These are phyloP conservation scores for Lasiosphaeris hirsuta DNA, from an alignment of 495 filamentous ascomycete genomes.

Conservation along the genomic window DNA sequence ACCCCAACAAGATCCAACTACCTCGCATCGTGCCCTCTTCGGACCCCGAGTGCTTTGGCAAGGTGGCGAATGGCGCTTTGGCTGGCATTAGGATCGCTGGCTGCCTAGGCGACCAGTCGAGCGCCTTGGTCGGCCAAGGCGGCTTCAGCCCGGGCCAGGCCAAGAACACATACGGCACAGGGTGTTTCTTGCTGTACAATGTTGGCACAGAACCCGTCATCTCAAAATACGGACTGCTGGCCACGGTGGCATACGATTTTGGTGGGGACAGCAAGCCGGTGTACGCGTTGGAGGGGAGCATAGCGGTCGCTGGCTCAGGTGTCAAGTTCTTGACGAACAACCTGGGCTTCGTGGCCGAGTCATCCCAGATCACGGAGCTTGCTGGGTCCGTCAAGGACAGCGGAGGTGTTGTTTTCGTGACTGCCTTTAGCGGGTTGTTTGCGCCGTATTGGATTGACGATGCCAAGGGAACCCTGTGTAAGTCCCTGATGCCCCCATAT, in stretches of 20 bases:
- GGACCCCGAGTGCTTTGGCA: slow-evolving; percentile 70
- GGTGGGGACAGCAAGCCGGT: slow-evolving; percentile 68
- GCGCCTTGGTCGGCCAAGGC: slow-evolving; percentile 88
- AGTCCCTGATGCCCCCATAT: slow-evolving; percentile 28
- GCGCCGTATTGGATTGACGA: slow-evolving; percentile 99
- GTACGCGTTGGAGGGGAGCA: slow-evolving; percentile 89
- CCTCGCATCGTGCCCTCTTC: slow-evolving; percentile 88
- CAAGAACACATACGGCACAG: slow-evolving; percentile 96
- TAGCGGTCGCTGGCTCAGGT: slow-evolving; percentile 86
- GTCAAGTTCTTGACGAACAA: slow-evolving; percentile 92
- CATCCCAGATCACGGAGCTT: slow-evolving; percentile 76
- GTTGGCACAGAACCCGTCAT: slow-evolving; percentile 88
- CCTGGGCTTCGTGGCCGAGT: slow-evolving; percentile 74
- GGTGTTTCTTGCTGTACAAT: slow-evolving; percentile 94
- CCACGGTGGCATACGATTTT: slow-evolving; percentile 86
- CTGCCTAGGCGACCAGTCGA: slow-evolving; percentile 89
- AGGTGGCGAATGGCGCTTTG: slow-evolving; percentile 61
- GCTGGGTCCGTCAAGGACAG: slow-evolving; percentile 82
- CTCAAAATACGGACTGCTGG: slow-evolving; percentile 82
- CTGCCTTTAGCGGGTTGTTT: slow-evolving; percentile 92
- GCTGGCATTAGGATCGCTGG: slow-evolving; percentile 78
- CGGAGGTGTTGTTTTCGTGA: slow-evolving; percentile 91
- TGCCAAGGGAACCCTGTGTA: slow-evolving; percentile 85
- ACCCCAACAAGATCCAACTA: slow-evolving; percentile 68
- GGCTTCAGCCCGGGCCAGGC: slow-evolving; percentile 82